Evolutionary conservation across 495 filamentous ascomycete species (phyloP), one percentile per base, ranked within the genome.

Genomic region (Aspergillus taichungensis): DNA sequence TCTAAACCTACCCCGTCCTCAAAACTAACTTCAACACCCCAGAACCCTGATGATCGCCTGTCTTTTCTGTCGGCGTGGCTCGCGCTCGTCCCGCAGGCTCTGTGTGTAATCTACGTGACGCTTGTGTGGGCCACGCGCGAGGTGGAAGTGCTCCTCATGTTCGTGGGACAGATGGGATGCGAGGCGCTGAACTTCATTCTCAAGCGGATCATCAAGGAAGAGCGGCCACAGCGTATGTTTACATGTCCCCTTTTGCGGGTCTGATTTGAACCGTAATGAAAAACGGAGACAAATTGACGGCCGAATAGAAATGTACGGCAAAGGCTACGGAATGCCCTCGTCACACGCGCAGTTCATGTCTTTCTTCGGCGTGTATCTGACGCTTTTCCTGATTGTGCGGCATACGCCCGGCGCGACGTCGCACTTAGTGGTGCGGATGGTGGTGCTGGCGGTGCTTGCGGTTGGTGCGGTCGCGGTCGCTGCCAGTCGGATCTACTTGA

Each of bases 261-360:
- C 27, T 33, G 1, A 9, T 5, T 7, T 27, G 45, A 6, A 14
- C 31, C 42, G 9, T 33, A 3, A n/a, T 28, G 13, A 10, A 18
- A 42, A 24, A 13, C 48, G 45, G 37, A 50, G 29, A 13, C 24
- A 27, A 13, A 43, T 5, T 30, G 12, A 3, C 3, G 8, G 11
- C 6, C 24, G 37, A n/a, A n/a, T 68, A 85, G 84, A 85, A 66
- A 85, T 86, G 75, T 76, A 82, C 46, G 85, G 85, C 32, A 95
- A 95, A 63, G 92, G 92, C 47, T 99, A 97, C 57, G 92, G 92
- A 51, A 99, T 99, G 92, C 92, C 92, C n/a, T 89, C 84, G 37
- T 95, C 88, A 24, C 92, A 99, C 68, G 87, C 92, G 8, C 92
- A 99, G 64, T 99, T 95, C 60, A 83, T 86, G 38, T 72, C 81